Evolutionary conservation across 495 filamentous ascomycete genomes (phyloP), one percentile per base, ranked within the genome.

Genomic region (Parmelia sp.): DNA sequence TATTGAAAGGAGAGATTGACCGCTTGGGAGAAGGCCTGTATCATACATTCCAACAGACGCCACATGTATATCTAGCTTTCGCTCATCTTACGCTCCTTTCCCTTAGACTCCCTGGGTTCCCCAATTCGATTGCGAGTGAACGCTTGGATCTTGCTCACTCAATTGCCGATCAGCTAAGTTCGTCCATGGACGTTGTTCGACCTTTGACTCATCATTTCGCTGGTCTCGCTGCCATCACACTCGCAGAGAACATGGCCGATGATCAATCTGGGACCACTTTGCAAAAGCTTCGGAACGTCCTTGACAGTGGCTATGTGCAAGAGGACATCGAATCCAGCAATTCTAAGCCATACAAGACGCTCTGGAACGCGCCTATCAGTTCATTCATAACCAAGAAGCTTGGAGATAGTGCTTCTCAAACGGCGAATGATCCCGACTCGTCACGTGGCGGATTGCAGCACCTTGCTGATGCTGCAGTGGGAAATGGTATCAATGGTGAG

Each of bases 361-460:
- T 29, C 40, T 64, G 62, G 62, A 44, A 64, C 12, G 44, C n/a
- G 23, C 55, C 35, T 31, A 59, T 64, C 44, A 64, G 57, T 21
- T 45, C 62, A 7, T 64, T 59, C 55, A 58, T 64, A 10, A 53
- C 23, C 2, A 64, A 47, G 12, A 37, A 42, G 35, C 57, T 59
- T 4, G 39, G 39, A 25, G 39, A 59, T 14, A n/a, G 57, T 0
- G 51, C 27, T 7, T 17, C 27, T 55, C 51, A 31, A 33, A 21
- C 15, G 1, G 15, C 17, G 27, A 6, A 55, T 35, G 51, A 55
- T 5, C 0, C 4, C 17, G 29, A 15, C 15, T 9, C 51, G 17
- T 55, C 51, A 31, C 64, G 23, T 12, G 59, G 59, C 3, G 64
- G 64, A 27, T 51, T 66, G 42, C 39, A 62, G 49, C 64, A 66